phyloP scores from a whole-genome alignment of 805 yeast genomes.

The Candida coleopterorum region DNA sequence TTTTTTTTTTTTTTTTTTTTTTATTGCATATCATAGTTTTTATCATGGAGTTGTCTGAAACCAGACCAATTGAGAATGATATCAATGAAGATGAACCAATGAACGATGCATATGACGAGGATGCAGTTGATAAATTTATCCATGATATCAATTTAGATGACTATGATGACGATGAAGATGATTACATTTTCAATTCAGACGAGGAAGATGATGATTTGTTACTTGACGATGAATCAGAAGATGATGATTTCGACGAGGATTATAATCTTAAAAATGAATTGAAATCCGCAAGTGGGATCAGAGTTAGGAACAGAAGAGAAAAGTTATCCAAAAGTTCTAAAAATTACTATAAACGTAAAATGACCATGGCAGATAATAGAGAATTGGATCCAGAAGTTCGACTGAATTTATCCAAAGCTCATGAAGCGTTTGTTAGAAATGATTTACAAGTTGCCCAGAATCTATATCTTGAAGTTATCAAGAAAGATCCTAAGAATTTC shows the following conservation, averaged over 20 bases:
- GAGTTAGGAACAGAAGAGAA: constrained; percentile 33
- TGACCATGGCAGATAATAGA: constrained; percentile 30
- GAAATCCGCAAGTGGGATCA: constrained; percentile 64
- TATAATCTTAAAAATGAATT: constrained; percentile 56
- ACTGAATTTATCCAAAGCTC: constrained; percentile 62
- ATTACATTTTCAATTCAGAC: constrained; percentile 7
- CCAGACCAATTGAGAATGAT: neutral
- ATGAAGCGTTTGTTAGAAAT: constrained; percentile 69
- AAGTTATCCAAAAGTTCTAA: constrained; percentile 30
- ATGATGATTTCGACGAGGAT: constrained; percentile 39
- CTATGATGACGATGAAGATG: constrained; percentile 7
- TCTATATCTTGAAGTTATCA: constrained; percentile 64
- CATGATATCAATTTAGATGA: constrained; percentile 6
- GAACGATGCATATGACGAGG: constrained; percentile 8
- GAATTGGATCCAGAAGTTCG: constrained; percentile 72
- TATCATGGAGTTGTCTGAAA: neutral
- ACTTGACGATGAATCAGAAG: constrained; percentile 23
- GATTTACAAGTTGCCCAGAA: constrained; percentile 58
- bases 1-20: neutral
- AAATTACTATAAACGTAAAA: constrained; percentile 34
- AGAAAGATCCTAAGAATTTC: constrained; percentile 69
- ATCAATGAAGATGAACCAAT: constrained; percentile 7
- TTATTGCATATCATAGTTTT: neutral
- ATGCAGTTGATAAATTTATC: constrained; percentile 9
- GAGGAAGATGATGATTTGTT: constrained; percentile 8